Evolutionary conservation across 176 grass and related monocot species (phyloP).

Genomic region (Hordeum marinum): DNA sequence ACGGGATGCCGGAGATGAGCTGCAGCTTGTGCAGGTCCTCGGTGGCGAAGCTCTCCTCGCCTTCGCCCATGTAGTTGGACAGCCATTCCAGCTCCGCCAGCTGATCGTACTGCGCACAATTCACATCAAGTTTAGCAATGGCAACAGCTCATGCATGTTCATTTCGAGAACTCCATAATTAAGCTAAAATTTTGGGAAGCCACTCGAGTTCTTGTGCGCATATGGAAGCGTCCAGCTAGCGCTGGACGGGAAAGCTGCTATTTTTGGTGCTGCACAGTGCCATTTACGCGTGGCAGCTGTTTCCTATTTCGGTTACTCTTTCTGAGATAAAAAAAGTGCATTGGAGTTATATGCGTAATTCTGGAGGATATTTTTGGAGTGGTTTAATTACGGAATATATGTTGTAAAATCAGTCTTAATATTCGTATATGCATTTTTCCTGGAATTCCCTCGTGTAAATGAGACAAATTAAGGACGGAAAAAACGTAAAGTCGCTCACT

Average conservation of each 20-base stretch:
- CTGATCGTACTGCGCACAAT: constrained; percentile 77
- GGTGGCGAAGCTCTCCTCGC: constrained; percentile 52
- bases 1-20: constrained; percentile 62
- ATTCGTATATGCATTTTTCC: background rate
- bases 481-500: background rate
- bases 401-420: background rate
- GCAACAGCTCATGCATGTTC: background rate
- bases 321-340: background rate
- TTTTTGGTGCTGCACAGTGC: background rate
- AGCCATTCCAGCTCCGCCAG: constrained; percentile 91
- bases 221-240: background rate
- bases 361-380: background rate
- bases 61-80: constrained; percentile 76
- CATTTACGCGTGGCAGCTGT: background rate
- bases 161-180: background rate
- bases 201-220: background rate
- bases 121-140: constrained; percentile 7
- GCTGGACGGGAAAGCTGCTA: constrained; percentile 2
- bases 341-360: background rate
- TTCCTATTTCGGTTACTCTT: background rate
- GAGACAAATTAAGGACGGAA: background rate
- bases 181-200: background rate
- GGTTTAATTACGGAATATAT: constrained; percentile 6
- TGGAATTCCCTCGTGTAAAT: background rate
- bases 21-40: constrained; percentile 91